Conservation (phyloP, 805 yeast genomes). For the Jamesozyma lodderae region DNA sequence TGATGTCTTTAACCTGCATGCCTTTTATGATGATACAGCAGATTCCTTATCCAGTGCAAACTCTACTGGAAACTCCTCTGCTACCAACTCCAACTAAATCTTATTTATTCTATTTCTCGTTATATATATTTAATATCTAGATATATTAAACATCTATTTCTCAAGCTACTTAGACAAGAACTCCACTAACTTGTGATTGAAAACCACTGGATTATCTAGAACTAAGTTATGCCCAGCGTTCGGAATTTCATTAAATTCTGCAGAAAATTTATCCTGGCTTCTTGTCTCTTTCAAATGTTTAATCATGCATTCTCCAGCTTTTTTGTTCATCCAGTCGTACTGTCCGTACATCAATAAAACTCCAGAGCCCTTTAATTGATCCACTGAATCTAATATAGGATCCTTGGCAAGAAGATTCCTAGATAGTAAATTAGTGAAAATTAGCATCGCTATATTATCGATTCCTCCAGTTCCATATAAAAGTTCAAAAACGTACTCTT, state of each 20-base stretch:
- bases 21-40: too few relatives aligned
- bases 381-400: slow-evolving; percentile 55
- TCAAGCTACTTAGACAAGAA: not conserved
- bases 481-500: slow-evolving; percentile 20
- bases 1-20: too few relatives aligned
- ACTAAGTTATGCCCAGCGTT: slow-evolving; percentile 72
- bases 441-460: slow-evolving; percentile 13
- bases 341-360: slow-evolving; percentile 50
- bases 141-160: too few relatives aligned
- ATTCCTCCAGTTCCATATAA: slow-evolving; percentile 8
- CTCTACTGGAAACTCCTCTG: too few relatives aligned
- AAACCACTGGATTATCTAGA: slow-evolving; percentile 51
- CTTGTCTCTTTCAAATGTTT: slow-evolving; percentile 10
- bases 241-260: slow-evolving; percentile 19
- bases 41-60: too few relatives aligned
- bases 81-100: too few relatives aligned
- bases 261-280: not conserved
- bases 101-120: too few relatives aligned
- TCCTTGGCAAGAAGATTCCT: slow-evolving; percentile 42
- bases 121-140: too few relatives aligned
- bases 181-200: slow-evolving; percentile 31
- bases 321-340: slow-evolving; percentile 63
- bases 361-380: slow-evolving; percentile 28
- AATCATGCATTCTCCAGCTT: slow-evolving; percentile 36
- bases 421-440: slow-evolving; percentile 26